Evolutionary conservation across 139 green algal genomes (phyloP).

Genomic region (Chlorokybus atmophyticus): DNA sequence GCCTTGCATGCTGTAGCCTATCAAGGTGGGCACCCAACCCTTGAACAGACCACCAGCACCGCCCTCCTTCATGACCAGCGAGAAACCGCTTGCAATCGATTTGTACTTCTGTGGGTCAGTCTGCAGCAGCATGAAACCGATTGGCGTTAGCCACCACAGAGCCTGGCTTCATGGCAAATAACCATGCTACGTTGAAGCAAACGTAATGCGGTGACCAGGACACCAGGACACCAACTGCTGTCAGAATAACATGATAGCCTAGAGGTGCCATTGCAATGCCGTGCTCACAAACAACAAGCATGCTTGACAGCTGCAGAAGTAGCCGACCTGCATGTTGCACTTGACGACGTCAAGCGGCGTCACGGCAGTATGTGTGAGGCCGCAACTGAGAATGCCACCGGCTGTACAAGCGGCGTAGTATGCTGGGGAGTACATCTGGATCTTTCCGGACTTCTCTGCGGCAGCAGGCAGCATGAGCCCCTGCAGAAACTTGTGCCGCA

Average conservation of each 20-base stretch:
- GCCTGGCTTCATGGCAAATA: background rate
- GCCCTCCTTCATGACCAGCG: slow-evolving; percentile 28
- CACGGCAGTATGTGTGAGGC: slow-evolving; percentile 38
- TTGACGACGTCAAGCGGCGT: slow-evolving; percentile 45
- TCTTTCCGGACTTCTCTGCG: slow-evolving; percentile 24
- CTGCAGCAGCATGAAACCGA: slow-evolving; percentile 8
- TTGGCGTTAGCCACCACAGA: background rate
- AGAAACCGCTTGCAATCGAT: slow-evolving; percentile 32
- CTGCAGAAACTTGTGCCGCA: background rate
- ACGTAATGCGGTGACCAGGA: background rate
- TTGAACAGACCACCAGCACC: slow-evolving; percentile 30
- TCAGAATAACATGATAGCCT: background rate
- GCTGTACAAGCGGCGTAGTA: slow-evolving; percentile 66
- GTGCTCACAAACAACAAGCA: too few relatives aligned
- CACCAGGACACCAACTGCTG: background rate
- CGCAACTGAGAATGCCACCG: slow-evolving; percentile 49
- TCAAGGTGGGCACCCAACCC: slow-evolving; percentile 29
- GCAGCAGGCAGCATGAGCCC: slow-evolving; percentile 10
- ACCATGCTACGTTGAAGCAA: background rate
- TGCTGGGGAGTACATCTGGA: slow-evolving; percentile 53
- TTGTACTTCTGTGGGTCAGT: slow-evolving; percentile 37
- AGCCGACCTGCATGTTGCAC: slow-evolving; percentile 39
- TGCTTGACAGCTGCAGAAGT: background rate
- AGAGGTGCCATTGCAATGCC: too few relatives aligned
- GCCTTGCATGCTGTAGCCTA: slow-evolving; percentile 39